Percentiles rank a stretch among this genome's conserved stretches.
phyloP scores from a whole-genome alignment of 2,329 filamentous ascomycete species.

The Cordyceps pruinosa region DNA sequence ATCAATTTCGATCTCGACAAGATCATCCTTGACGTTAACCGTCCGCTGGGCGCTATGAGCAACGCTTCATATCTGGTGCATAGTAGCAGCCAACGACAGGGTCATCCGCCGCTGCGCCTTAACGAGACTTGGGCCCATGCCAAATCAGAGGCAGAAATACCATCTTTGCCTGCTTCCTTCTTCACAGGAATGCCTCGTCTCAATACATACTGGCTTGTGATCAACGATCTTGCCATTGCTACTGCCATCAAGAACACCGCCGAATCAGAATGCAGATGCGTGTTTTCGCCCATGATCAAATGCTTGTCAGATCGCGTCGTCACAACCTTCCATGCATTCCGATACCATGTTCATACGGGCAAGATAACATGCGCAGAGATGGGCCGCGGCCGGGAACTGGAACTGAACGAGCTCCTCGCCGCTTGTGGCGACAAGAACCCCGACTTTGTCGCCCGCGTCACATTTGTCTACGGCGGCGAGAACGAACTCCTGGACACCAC shows the following conservation, averaged over 20 bases:
- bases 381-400: not conserved
- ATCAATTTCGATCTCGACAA: not conserved
- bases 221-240: not conserved
- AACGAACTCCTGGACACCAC: not conserved
- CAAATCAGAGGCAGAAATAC: not conserved
- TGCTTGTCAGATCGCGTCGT: not conserved
- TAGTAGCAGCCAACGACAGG: not conserved
- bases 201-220: not conserved
- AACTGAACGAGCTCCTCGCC: not conserved
- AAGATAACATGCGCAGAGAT: not conserved
- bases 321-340: not conserved
- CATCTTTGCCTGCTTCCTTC: not conserved
- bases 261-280: not conserved
- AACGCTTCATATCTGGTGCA: not conserved
- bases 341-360: not conserved
- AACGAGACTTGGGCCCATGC: not conserved
- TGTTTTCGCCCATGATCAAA: not conserved
- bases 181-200: not conserved
- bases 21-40: not conserved
- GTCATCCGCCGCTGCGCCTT: not conserved
- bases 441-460: not conserved
- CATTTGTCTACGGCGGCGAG: not conserved
- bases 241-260: not conserved
- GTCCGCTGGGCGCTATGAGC: not conserved
- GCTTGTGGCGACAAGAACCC: not conserved